Evolutionary conservation across 148 eudicot genomes (phyloP), one percentile per base, ranked within the genome.

Genomic region (Camellia lanceoleosa): DNA sequence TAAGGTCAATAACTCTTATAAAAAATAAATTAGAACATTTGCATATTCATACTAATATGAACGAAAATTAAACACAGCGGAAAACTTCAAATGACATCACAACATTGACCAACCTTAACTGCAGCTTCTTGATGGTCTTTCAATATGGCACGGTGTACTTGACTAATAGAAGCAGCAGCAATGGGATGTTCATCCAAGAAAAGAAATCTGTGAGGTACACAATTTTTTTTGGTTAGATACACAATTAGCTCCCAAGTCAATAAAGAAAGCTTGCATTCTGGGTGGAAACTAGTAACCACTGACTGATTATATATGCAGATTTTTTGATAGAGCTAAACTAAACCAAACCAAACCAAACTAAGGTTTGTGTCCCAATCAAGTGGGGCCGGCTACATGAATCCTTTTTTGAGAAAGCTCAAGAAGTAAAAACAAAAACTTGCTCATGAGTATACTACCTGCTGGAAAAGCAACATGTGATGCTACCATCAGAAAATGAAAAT

Each of bases 161-260:
- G 98, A 80, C 96, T 96, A 85, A 95, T 93, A 56, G 98, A 95
- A 73, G 97, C 98, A 82, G 98, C 97, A 77, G 98, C 97, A 81
- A 95, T 83, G 7, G 98, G 98, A 79, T 84, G 83, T 81, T 95
- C 97, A 83, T 95, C 94, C 64, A 95, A 87, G 38, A 86, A 90
- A 46, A 93, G 52, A 84, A 95, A 95, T 72, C 98, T 95, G 89
- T 65, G 76, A 80, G 13, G 64, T 73, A 77, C 76, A 75, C n/a
- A 66, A 81, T 60, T 46, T 30, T 30, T 30, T 30, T 30, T 30
- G 38, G 38, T 65, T 78, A 80, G 13, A 68, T 73, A 77, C 76
- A 75, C n/a, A 66, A 81, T 60, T 46, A 43, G 10, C 69, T 79
- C 75, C 82, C 38, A 77, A n/a, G 38, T 68, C 71, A 76, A 81